Conservation (phyloP, 148 eudicot species). For the Chenopodium formosanum region DNA sequence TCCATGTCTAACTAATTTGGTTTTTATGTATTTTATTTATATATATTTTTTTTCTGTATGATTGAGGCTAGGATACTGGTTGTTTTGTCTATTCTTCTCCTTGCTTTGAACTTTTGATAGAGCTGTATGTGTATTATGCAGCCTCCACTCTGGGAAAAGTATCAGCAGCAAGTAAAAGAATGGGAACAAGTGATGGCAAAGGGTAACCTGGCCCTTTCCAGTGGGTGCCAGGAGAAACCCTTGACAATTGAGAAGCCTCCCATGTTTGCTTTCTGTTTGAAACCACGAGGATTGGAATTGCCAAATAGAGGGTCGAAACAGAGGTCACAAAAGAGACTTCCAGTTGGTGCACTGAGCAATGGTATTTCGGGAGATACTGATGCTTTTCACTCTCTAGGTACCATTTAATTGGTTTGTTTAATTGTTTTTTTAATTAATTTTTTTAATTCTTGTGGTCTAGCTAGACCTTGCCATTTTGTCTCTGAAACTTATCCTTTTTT, state of each 20-base stretch:
- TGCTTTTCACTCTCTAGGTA: slow-evolving; percentile 57
- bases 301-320: slow-evolving; percentile 83
- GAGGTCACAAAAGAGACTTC: slow-evolving; percentile 67
- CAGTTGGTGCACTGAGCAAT: slow-evolving; percentile 51
- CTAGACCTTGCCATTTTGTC: slow-evolving; percentile 1
- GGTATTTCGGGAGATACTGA: slow-evolving; percentile 50
- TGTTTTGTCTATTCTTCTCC: not conserved
- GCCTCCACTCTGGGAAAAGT: slow-evolving; percentile 95
- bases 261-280: slow-evolving; percentile 87
- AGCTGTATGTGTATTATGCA: slow-evolving; percentile 36
- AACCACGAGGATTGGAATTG: slow-evolving; percentile 86
- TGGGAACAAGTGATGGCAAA: slow-evolving; percentile 65
- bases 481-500: slow-evolving; percentile 9
- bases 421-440: too few species aligned
- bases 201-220: slow-evolving; percentile 33
- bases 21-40: not conserved
- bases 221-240: slow-evolving; percentile 52
- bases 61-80: not conserved
- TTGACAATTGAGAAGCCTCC: slow-evolving; percentile 66
- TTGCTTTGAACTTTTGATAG: not conserved
- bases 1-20: slow-evolving; percentile 3
- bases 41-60: too few species aligned
- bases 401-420: slow-evolving; percentile 14
- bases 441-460: not conserved
- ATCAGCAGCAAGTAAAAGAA: slow-evolving; percentile 72